Base-by-base conservation (phyloP, 75 land plant species). In the Selaginella tamariscina region DNA sequence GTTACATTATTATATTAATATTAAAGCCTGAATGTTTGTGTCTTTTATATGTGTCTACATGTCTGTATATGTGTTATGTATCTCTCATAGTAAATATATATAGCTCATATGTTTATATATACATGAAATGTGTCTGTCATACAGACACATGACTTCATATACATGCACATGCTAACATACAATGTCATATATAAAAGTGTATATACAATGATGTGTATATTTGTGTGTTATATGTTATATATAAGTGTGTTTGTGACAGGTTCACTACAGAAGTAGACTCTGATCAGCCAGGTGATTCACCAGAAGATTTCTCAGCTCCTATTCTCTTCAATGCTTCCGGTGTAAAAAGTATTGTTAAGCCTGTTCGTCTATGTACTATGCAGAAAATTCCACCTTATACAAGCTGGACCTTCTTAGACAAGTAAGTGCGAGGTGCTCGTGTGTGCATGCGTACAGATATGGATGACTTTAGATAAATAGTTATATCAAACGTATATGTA, bases 391-490 rank as follows among this genome's bases (percentile, higher is more conserved):
- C 99, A 30, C 87, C 91, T 27, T 95, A 95, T 74, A 95, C 99
- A 24, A 87, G 96, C 31, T 95, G 99, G 99, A 88, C 90, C 0
- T 95, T 91, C 72, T 64, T 95, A 49, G 92, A 95, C 77, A 95
- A 89, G 99, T 90, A 72, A 29, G 56, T 9, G 15, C 8, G 56
- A 15, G 9, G 39, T 66, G 67, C 33, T 28, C 20, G 5, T 66
- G 18, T 8, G 33, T 5, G 8, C 27, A 30, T 56, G 57, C 21
- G 67, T 8, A 57, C 21, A 13, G 9, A 11, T 18, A 8, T 21
- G 18, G 70, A 8, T 60, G 70, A 11, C 13, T 20, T 60, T n/a
- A 22, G 8, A n/a, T 60, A 20, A 8, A 60, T 22, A 2, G 2
- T 57, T 8, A 15, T 20, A 2, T 8, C 26, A 2, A 21, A 18